Evolutionary conservation across 257 asterid genomes (phyloP), one percentile per base, ranked within the genome.

Genomic region (Nicotiana tomentosiformis): DNA sequence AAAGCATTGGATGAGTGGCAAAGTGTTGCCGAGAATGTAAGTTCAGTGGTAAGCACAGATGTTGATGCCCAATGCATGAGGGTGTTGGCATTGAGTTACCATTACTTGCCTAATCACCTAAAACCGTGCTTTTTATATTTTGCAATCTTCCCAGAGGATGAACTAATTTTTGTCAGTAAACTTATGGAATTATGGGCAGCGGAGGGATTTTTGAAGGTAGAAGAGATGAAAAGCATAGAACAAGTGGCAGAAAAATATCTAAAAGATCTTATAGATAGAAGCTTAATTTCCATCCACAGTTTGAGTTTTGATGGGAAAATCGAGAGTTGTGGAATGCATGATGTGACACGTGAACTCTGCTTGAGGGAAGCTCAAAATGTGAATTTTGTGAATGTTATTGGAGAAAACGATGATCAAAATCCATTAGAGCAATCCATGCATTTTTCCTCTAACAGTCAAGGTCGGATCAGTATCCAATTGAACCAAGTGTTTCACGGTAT

Each of bases 291-390:
- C 49, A 43, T 43, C 49, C 49, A 8, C 49, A 43, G 11, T 43
- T 43, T 43, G 49, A 43, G 2, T 43, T 43, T 43, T 43, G 49
- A 43, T 43, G 49, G 49, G 49, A 43, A 43, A 43, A 43, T 78
- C 17, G 82, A 78, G 68, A 51, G 82, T 1, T 82, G 88, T 17
- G 58, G 58, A 33, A 56, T 85, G 10, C 83, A 82, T 14, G 85
- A 81, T 55, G 20, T 58, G 69, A 7, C 81, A 20, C 57, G 35
- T 43, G 49, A 43, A 43, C 49, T 43, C 49, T 43, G 49, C 49
- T 43, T 43, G 11, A 43, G 3, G 49, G 49, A 43, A 43, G 49
- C 49, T 43, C 49, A 10, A 7, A 43, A 43, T 7, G 49, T 43
- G 49, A 43, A 43, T 43, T 43, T 43, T 43, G 49, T 43, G 49